Conservation (phyloP, 2,329 filamentous ascomycete genomes). For the Colletotrichum graminicola region DNA sequence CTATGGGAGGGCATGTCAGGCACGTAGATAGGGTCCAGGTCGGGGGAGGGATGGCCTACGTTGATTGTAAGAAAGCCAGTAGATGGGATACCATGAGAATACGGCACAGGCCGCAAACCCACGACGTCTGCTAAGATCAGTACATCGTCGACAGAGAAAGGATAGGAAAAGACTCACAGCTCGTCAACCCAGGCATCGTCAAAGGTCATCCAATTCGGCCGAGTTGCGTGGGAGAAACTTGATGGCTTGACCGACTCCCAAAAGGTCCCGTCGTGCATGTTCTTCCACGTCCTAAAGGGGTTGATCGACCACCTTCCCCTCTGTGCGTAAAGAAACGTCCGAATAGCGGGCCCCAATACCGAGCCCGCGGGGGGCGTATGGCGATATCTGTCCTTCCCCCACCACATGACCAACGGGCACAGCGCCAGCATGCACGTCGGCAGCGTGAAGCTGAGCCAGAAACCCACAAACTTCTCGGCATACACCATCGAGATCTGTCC, state of each 20-base stretch:
- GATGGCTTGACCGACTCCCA: constrained; percentile 80
- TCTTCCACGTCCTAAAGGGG: constrained; percentile 69
- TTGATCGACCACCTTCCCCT: constrained; percentile 79
- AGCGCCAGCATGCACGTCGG: constrained; percentile 74
- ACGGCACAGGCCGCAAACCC: constrained; percentile 77
- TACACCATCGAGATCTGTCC: constrained; percentile 78
- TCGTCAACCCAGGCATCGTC: constrained; percentile 86
- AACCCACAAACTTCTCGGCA: constrained; percentile 80
- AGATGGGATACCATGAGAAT: constrained; percentile 76
- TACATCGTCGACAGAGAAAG: not conserved
- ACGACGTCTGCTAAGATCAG: constrained; percentile 57
- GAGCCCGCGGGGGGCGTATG: constrained; percentile 73
- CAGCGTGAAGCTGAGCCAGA: constrained; percentile 77
- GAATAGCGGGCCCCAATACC: constrained; percentile 73
- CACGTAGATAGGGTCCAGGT: not conserved
- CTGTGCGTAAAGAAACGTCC: constrained; percentile 71
- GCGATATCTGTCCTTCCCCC: constrained; percentile 70
- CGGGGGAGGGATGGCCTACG: constrained; percentile 45
- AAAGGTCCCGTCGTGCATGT: constrained; percentile 68
- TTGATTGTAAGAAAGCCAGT: constrained; percentile 65
- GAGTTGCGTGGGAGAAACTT: constrained; percentile 64
- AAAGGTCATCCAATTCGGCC: constrained; percentile 80
- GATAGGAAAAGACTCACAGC: constrained; percentile 52
- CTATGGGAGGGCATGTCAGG: constrained; percentile 48
- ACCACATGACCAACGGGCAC: constrained; percentile 72